phyloP scores from a whole-genome alignment of 2,329 filamentous ascomycete genomes.

The Ophiostoma novo-ulmi region DNA sequence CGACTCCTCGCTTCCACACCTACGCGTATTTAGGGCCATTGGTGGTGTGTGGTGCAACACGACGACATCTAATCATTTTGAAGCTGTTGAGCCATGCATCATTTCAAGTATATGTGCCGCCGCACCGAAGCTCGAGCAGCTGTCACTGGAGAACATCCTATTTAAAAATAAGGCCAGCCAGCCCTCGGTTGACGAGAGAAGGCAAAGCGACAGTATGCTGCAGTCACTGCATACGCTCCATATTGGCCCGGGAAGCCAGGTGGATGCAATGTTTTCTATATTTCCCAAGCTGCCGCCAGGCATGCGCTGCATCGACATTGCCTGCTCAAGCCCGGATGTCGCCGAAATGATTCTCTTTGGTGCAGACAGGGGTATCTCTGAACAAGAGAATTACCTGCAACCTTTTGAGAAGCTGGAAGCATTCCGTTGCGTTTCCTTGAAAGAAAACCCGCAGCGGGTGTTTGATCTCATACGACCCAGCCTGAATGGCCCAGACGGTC shows the following conservation, averaged over 20 bases:
- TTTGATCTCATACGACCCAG: conserved; percentile 18
- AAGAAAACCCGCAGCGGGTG: background rate
- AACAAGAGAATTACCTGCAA: too few species aligned
- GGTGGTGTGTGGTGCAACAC: background rate
- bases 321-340: background rate
- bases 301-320: conserved; percentile 25
- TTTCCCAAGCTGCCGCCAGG: conserved; percentile 18
- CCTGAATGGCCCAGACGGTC: conserved; percentile 13
- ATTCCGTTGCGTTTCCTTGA: conserved; percentile 18
- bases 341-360: conserved; percentile 9
- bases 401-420: conserved; percentile 20
- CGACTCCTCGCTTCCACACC: background rate
- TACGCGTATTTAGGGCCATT: background rate
- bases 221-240: conserved; percentile 22
- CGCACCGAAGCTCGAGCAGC: conserved; percentile 23
- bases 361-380: background rate
- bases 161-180: background rate
- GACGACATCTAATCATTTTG: too few species aligned
- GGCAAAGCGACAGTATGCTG: background rate
- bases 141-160: conserved; percentile 18
- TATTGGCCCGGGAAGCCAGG: conserved; percentile 16
- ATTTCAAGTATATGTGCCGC: conserved; percentile 9
- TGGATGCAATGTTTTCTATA: background rate
- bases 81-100: background rate
- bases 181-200: background rate